A percentile compares a stretch with the other conserved stretches of the same genome.
phyloP scores from a whole-genome alignment of 2,329 filamentous ascomycete genomes.

The Aspergillus eucalypticola region DNA sequence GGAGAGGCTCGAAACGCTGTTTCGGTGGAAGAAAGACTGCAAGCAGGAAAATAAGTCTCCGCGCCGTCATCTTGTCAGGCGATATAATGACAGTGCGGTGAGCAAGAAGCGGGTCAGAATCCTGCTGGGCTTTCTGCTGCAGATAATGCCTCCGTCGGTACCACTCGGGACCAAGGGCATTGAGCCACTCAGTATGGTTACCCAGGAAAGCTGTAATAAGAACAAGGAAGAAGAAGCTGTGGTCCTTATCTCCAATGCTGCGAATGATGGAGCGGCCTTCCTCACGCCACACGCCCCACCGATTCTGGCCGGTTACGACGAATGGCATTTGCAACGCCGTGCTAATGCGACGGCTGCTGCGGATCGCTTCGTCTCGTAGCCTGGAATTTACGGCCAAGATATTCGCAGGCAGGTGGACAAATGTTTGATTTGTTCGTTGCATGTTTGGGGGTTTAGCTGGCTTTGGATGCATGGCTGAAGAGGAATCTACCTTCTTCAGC shows the following conservation, averaged over 20 bases:
- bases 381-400: slow-evolving; percentile 47
- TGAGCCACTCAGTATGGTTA: slow-evolving; percentile 62
- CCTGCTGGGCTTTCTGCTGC: slow-evolving; percentile 51
- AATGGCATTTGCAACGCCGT: slow-evolving; percentile 58
- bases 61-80: slow-evolving; percentile 60
- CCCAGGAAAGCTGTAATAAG: slow-evolving; percentile 61
- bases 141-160: slow-evolving; percentile 54
- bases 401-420: slow-evolving; percentile 52
- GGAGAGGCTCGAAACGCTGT: slow-evolving; percentile 40
- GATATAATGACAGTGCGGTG: slow-evolving; percentile 60
- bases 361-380: slow-evolving; percentile 50
- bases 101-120: slow-evolving; percentile 50
- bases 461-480: slow-evolving; percentile 43
- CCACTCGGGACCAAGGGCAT: slow-evolving; percentile 55
- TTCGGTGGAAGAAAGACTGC: slow-evolving; percentile 59
- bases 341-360: slow-evolving; percentile 53
- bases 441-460: slow-evolving; percentile 49
- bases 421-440: slow-evolving; percentile 51
- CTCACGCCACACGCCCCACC: slow-evolving; percentile 63
- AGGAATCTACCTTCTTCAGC: slow-evolving; percentile 50
- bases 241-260: slow-evolving; percentile 56
- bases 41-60: slow-evolving; percentile 59
- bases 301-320: slow-evolving; percentile 59
- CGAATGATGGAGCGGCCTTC: slow-evolving; percentile 60
- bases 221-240: slow-evolving; percentile 62